Conservation (phyloP, 352 stramenopile species). For the Pythium inflatum region DNA sequence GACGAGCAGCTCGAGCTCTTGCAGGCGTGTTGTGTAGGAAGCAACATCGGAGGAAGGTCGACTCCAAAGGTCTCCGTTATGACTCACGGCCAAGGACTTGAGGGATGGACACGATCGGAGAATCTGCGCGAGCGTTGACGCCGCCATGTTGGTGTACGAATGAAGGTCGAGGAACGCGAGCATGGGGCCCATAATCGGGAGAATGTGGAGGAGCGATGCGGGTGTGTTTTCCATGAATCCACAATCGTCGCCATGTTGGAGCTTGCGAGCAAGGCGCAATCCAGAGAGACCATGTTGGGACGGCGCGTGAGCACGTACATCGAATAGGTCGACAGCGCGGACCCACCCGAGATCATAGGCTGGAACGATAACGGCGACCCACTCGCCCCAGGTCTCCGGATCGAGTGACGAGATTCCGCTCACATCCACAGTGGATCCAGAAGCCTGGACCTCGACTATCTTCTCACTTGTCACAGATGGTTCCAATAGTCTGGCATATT, state of each 20-base stretch:
- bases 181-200: neutral
- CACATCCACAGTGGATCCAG: neutral
- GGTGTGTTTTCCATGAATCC: neutral
- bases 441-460: neutral
- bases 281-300: neutral
- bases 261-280: neutral
- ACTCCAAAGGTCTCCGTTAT: neutral
- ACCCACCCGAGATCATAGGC: constrained; percentile 14
- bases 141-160: neutral
- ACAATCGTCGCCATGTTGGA: neutral
- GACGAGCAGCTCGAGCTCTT: neutral
- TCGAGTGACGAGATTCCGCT: constrained; percentile 8
- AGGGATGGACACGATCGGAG: neutral
- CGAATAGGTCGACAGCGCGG: neutral
- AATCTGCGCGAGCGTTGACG: neutral
- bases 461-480: neutral
- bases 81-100: neutral
- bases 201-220: neutral
- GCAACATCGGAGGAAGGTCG: neutral
- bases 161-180: neutral
- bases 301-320: neutral
- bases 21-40: neutral
- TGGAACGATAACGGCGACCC: neutral
- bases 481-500: neutral
- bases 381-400: constrained; percentile 1